Percentiles rank a stretch among this genome's conserved stretches.
Conservation (phyloP, 441 rosid species). For the Biscutella laevigata region DNA sequence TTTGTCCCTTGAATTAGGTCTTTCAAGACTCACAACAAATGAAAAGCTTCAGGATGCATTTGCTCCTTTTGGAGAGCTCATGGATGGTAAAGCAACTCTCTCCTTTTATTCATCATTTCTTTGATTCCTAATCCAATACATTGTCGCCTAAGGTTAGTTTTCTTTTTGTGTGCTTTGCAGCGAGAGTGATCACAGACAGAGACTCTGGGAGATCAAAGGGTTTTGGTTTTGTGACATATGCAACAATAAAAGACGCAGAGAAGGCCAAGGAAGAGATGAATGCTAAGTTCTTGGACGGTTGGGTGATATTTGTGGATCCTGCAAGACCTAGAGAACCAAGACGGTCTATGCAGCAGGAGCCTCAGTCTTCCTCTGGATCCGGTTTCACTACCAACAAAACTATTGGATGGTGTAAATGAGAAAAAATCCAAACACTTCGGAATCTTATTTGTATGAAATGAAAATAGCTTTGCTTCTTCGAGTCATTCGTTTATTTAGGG, state of each 20-base stretch:
- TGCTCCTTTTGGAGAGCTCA: slow-evolving; percentile 59
- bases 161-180: slow-evolving; percentile 28
- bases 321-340: slow-evolving; percentile 69
- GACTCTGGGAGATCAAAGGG: slow-evolving; percentile 72
- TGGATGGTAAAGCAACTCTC: slow-evolving; percentile 42
- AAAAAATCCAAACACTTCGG: neutral
- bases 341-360: slow-evolving; percentile 33
- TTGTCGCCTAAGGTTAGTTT: too few relatives aligned
- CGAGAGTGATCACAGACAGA: slow-evolving; percentile 59
- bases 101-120: neutral
- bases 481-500: neutral
- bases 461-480: neutral
- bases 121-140: neutral
- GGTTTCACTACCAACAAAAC: slow-evolving; percentile 73
- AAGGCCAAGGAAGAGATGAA: slow-evolving; percentile 79
- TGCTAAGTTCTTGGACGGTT: slow-evolving; percentile 80
- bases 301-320: slow-evolving; percentile 94
- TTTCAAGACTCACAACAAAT: slow-evolving; percentile 63
- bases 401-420: slow-evolving; percentile 71
- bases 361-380: slow-evolving; percentile 28
- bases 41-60: slow-evolving; percentile 74
- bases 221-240: slow-evolving; percentile 63
- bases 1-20: slow-evolving; percentile 41
- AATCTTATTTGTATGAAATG: neutral
- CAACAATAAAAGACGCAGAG: slow-evolving; percentile 74